Evolutionary conservation across 352 stramenopile genomes (phyloP).

Genomic region (Achlya hypogyna): DNA sequence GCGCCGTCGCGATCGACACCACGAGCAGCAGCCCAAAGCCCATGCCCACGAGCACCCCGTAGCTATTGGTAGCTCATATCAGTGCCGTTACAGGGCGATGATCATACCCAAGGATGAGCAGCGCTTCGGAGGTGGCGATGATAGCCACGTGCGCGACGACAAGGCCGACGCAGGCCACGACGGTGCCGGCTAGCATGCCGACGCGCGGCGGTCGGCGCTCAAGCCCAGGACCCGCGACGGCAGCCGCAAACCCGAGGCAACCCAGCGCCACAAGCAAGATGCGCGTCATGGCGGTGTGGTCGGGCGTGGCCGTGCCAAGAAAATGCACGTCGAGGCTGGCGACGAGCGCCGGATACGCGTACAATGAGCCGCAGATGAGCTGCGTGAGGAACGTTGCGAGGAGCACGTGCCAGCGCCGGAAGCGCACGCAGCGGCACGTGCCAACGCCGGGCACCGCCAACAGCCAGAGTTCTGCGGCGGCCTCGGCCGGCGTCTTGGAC

Average conservation of each 20-base stretch:
- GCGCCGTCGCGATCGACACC: conserved; percentile 3
- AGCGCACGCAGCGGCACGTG: background rate
- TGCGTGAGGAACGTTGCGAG: background rate
- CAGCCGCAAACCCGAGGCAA: conserved; percentile 4
- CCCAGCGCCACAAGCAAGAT: background rate
- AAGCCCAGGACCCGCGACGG: conserved; percentile 8
- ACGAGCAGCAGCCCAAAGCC: background rate
- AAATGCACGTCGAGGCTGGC: conserved; percentile 6
- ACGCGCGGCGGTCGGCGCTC: conserved; percentile 17
- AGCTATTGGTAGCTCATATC: conserved; percentile 1
- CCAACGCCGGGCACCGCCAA: background rate
- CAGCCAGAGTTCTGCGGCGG: background rate
- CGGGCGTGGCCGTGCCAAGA: background rate
- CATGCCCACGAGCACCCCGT: background rate
- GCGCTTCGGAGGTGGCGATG: background rate
- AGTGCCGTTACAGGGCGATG: background rate
- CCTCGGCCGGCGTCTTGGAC: background rate
- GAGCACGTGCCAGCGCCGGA: conserved; percentile 1
- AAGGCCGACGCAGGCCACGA: conserved; percentile 1
- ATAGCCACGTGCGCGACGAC: conserved; percentile 3
- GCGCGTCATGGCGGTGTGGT: background rate
- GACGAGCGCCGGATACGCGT: background rate
- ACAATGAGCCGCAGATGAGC: conserved; percentile 11
- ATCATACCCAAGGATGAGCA: conserved; percentile 20
- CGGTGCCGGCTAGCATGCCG: conserved; percentile 1